Conservation (phyloP, 2,329 filamentous ascomycete genomes). For the Hirsutella minnesotensis region DNA sequence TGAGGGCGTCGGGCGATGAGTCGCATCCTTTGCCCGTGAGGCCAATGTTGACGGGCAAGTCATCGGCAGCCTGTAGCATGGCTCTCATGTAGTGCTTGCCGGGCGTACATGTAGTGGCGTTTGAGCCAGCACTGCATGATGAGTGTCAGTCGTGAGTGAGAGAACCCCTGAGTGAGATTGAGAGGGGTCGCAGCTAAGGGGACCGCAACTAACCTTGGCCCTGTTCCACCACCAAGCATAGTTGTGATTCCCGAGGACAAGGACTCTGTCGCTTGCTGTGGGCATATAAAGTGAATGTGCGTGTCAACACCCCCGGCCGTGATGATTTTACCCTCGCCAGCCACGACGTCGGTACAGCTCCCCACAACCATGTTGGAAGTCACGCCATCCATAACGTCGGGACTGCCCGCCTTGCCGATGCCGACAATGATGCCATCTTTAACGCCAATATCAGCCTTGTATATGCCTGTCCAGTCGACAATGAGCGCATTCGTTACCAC, state of each 20-base stretch:
- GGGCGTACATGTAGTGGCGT: constrained; percentile 87
- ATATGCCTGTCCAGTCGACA: constrained; percentile 84
- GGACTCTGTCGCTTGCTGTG: constrained; percentile 77
- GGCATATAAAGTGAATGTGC: constrained; percentile 91
- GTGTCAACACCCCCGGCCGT: constrained; percentile 84
- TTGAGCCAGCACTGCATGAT: constrained; percentile 59
- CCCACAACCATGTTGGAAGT: constrained; percentile 69
- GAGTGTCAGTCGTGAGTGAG: not conserved
- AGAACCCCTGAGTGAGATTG: not conserved
- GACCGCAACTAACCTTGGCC: constrained; percentile 54
- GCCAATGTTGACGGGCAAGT: constrained; percentile 73
- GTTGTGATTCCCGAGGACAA: constrained; percentile 82
- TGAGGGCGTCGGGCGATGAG: constrained; percentile 54
- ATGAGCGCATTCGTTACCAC: constrained; percentile 85
- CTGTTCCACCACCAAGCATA: constrained; percentile 81
- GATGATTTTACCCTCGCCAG: constrained; percentile 80
- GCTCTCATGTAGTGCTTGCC: constrained; percentile 70
- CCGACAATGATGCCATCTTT: constrained; percentile 77
- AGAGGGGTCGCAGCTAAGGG: too few species aligned
- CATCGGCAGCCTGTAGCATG: constrained; percentile 83
- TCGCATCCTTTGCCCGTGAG: constrained; percentile 95
- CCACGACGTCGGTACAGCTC: constrained; percentile 82
- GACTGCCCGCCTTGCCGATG: constrained; percentile 91
- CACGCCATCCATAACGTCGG: constrained; percentile 92
- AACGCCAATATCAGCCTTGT: constrained; percentile 92